Evolutionary conservation across 164 flowering plant species (phyloP), one percentile per base, ranked within the genome.

Genomic region (Magnolia changhungtana): DNA sequence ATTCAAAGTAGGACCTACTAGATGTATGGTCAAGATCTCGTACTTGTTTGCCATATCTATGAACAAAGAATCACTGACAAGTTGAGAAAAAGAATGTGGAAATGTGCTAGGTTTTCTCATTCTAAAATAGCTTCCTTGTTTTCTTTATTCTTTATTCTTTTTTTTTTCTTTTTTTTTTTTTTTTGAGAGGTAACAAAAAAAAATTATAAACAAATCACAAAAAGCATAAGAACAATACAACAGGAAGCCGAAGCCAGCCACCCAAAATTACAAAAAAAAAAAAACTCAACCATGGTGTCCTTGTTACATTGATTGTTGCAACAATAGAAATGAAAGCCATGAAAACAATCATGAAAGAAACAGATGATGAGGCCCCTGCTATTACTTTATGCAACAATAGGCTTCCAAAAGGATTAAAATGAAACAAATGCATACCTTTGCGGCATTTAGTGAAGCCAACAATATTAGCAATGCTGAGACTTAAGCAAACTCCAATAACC

Each of bases 371-470:
- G 14, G 20, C 71, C 14, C 45, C 14, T 67, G 29, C 37, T 27
- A 31, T 67, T 67, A 14, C 14, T 18, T 13, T 29, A 67, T 31
- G 19, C 27, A 29, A 14, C 71, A 9, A 67, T 16, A 31, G 11
- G 45, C 24, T 67, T 14, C 71, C 4, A 45, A 67, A 27, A 24
- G 50, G 19, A 27, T 67, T 31, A 67, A 27, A 67, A 14, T 67
- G 50, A 27, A 29, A 31, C 5, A 50, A 16, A 59, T 72, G 70
- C 88, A 50, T 81, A 94, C 99, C 99, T 90, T 93, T 95, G 72
- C 90, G 93, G 82, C 99, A 95, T 82, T 84, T 91, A 4, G 97
- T 96, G 76, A 96, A 96, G 79, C 99, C 99, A 81, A 96, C 80
- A 76, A 96, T 96, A 76, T 96, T 96, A 68, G 98, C 98, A 82